These are phyloP conservation scores for Cyclotella cryptica DNA, from an alignment of 108 stramenopile species.

Conservation along the genomic window DNA sequence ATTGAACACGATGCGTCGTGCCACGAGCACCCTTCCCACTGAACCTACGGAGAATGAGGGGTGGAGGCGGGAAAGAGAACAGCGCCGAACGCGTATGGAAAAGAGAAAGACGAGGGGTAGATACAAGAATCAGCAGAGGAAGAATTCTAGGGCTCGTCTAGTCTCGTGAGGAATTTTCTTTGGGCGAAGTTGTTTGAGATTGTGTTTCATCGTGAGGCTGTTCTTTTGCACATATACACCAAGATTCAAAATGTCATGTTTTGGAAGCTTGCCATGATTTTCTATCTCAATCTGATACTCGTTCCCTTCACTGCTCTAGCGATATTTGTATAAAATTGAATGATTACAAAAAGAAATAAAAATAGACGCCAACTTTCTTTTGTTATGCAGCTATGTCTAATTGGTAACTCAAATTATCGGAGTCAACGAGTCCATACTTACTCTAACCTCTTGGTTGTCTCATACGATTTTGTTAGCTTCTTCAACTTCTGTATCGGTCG, in stretches of 20 bases:
- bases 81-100: constrained; percentile 38
- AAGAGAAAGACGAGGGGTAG: constrained; percentile 49
- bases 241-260: not conserved
- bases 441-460: not conserved
- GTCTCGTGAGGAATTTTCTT: not conserved
- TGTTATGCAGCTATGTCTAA: not conserved
- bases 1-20: constrained; percentile 55
- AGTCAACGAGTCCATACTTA: not conserved
- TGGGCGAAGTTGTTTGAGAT: not conserved
- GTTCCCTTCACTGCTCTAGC: not conserved
- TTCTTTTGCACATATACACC: not conserved
- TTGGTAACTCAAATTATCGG: too few species aligned
- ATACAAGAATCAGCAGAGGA: constrained; percentile 59
- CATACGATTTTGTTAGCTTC: not conserved
- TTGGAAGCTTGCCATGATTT: not conserved
- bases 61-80: constrained; percentile 32
- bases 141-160: constrained; percentile 42
- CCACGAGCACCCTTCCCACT: constrained; percentile 29
- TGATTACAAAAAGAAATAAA: not conserved
- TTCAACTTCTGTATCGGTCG: too few species aligned
- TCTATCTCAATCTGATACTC: not conserved
- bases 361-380: not conserved
- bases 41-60: constrained; percentile 18
- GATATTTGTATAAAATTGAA: not conserved
- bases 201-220: not conserved